Percentiles rank a stretch among this genome's conserved stretches.
phyloP scores from a whole-genome alignment of 1,139 yeast species.

The Yamadazyma sp. region DNA sequence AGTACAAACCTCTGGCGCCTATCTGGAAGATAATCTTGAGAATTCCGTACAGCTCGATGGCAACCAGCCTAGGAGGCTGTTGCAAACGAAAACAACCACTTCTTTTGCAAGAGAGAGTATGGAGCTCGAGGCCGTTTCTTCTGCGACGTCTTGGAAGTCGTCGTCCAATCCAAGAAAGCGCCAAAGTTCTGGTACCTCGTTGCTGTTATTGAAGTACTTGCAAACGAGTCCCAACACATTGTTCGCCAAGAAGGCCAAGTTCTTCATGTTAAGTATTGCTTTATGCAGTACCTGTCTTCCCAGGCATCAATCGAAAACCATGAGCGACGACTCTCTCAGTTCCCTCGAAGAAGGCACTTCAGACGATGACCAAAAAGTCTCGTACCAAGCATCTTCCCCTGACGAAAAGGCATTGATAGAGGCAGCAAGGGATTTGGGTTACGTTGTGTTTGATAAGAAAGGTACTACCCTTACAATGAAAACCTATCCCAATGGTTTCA shows the following conservation, averaged over 20 bases:
- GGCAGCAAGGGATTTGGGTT: constrained; percentile 95
- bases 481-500: constrained; percentile 82
- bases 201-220: constrained; percentile 65
- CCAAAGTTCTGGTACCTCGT: constrained; percentile 30
- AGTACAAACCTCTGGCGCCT: not conserved
- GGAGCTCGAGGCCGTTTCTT: constrained; percentile 22
- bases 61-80: not conserved
- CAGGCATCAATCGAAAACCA: constrained; percentile 20
- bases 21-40: not conserved
- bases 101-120: constrained; percentile 34
- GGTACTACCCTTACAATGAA: constrained; percentile 62
- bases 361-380: constrained; percentile 49
- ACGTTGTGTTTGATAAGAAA: constrained; percentile 68
- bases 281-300: constrained; percentile 91
- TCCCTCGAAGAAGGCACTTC: not conserved
- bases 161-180: constrained; percentile 36
- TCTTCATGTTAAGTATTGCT: constrained; percentile 79
- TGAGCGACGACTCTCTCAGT: not conserved
- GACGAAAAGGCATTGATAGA: constrained; percentile 91
- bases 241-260: constrained; percentile 71
- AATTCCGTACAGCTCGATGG: not conserved
- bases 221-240: constrained; percentile 70
- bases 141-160: constrained; percentile 34
- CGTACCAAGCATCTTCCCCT: constrained; percentile 92
- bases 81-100: constrained; percentile 29